Percentiles rank a stretch among this genome's conserved stretches.
Evolutionary conservation across 2,329 filamentous ascomycete species (phyloP).

Genomic region (Paraphaeosphaeria minitans): DNA sequence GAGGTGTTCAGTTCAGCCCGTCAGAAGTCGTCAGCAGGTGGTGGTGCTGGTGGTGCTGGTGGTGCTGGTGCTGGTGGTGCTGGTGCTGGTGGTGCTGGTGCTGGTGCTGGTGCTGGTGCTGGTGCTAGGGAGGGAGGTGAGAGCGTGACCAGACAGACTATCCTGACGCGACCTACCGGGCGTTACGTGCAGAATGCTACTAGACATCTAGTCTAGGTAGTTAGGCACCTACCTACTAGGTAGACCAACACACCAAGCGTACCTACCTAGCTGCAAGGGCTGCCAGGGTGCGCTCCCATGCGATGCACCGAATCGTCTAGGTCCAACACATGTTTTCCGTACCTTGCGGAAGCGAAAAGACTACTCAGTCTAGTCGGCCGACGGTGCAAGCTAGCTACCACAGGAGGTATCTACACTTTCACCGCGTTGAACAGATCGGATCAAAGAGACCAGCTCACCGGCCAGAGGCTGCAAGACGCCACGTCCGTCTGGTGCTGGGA

Average conservation of each 20-base stretch:
- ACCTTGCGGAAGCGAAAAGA: conserved; percentile 49
- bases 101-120: too few species aligned
- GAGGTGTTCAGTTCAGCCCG: conserved; percentile 16
- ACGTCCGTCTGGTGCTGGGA: background rate
- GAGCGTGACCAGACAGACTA: too few species aligned
- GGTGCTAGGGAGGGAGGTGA: too few species aligned
- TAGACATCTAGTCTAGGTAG: too few species aligned
- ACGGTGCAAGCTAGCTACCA: too few species aligned
- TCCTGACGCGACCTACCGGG: conserved; percentile 18
- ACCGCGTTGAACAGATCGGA: background rate
- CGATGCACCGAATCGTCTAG: conserved; percentile 42
- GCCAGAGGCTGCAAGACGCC: background rate
- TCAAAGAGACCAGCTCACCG: background rate
- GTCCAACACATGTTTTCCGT: conserved; percentile 42
- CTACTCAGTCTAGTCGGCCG: conserved; percentile 27
- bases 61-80: too few species aligned
- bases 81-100: too few species aligned
- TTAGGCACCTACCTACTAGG: too few species aligned
- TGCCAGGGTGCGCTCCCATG: conserved; percentile 28
- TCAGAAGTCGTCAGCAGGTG: conserved; percentile 27
- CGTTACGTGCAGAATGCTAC: conserved; percentile 35
- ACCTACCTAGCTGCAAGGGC: conserved; percentile 48
- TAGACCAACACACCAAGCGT: conserved; percentile 36
- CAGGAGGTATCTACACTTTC: conserved; percentile 21
- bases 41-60: too few species aligned